Evolutionary conservation across 2,329 filamentous ascomycete genomes (phyloP).

Genomic region (Penicillium occitanis): DNA sequence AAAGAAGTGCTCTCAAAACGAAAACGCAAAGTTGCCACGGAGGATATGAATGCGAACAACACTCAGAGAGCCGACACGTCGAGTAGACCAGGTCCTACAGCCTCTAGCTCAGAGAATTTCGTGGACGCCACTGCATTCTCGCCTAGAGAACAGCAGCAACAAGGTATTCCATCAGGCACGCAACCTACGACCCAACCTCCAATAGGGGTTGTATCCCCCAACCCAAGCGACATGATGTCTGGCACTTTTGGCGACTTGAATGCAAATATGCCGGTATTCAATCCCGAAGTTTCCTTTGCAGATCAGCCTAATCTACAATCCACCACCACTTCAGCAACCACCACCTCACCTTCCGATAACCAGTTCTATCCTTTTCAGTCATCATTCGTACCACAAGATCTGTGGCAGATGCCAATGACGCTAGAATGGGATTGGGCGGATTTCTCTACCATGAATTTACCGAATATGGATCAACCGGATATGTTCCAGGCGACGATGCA

Average conservation of each 20-base stretch:
- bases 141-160: constrained; percentile 8
- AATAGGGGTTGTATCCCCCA: constrained; percentile 14
- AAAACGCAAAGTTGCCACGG: constrained; percentile 69
- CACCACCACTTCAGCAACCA: constrained; percentile 25
- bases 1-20: constrained; percentile 75
- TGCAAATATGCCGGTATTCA: constrained; percentile 32
- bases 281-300: constrained; percentile 32
- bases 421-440: constrained; percentile 82
- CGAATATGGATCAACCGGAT: constrained; percentile 33
- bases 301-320: constrained; percentile 34
- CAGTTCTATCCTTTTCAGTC: constrained; percentile 54
- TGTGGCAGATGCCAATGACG: constrained; percentile 95
- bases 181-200: constrained; percentile 2
- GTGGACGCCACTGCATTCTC: constrained; percentile 1
- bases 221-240: constrained; percentile 28
- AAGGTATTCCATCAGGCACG: neutral
- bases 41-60: constrained; percentile 16
- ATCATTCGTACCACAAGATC: constrained; percentile 84
- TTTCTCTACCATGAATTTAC: constrained; percentile 39
- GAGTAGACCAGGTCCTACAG: constrained; percentile 17
- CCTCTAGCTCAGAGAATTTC: neutral
- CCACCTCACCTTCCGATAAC: constrained; percentile 21
- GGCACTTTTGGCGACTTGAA: constrained; percentile 27
- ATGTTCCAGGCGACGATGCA: constrained; percentile 27
- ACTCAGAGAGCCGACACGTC: constrained; percentile 27